Base-by-base conservation (phyloP, 306 rosid genomes). In the Inga laurina region DNA sequence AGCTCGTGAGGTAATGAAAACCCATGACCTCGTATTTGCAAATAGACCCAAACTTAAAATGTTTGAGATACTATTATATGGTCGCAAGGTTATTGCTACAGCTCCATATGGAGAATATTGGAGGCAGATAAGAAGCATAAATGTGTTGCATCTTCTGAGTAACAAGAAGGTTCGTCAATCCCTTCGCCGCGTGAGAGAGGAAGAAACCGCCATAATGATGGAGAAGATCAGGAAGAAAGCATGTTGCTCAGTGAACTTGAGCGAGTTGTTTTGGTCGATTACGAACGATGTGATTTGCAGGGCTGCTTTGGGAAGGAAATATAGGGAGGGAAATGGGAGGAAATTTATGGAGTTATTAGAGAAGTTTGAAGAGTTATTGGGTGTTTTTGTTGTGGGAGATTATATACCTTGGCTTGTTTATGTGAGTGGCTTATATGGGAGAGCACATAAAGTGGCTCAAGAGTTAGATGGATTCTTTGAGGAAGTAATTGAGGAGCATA, bases 261-360 rank as follows among this genome's bases (percentile, higher is more conserved):
- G 91, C 8, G 88, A 91, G 8, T 0, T 70, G 1, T 49, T 91
- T 18, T 37, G 80, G 2, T n/a, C 44, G 0, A 1, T 87, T 32
- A 69, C 90, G 0, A 90, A 86, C 34, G 74, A 89, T 46, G 64
- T 93, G 4, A 22, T 90, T 22, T 89, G 95, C 67, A 74, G 90
- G 74, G 94, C 73, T 16, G 81, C 85, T 37, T 87, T 91, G 15
- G 96, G 97, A 46, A 89, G 79, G 61, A 93, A 89, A 73, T 89
- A 90, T 22, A 24, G 70, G 3, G 84, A 19, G 10, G 91, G 49
- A 5, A 85, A 72, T 4, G 88, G 77, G 19, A 52, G 4, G 62
- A 78, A 52, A 7, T 91, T 91, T 10, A 78, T 18, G 43, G 39
- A 69, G 74, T 43, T 91, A 46, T 2, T 91, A 11, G 6, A 12